phyloP scores from a whole-genome alignment of 345 rosid genomes.

The Raphanus sativus region DNA sequence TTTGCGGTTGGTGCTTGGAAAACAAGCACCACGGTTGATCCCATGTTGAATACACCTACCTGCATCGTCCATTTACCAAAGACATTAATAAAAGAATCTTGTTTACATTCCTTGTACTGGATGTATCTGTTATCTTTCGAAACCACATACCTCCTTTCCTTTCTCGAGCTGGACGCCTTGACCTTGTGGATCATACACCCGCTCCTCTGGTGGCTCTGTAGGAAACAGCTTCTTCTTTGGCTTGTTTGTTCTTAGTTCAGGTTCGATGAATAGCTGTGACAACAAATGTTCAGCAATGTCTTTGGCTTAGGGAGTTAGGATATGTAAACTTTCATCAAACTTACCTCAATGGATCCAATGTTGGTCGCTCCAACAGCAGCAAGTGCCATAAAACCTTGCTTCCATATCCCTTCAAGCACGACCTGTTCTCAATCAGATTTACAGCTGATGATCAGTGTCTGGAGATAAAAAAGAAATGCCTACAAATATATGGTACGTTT shows the following conservation, averaged over 20 bases:
- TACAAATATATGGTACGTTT: constrained; percentile 4
- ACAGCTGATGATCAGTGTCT: constrained; percentile 16
- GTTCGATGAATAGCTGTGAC: constrained; percentile 84
- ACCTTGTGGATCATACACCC: constrained; percentile 70
- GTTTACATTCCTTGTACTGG: not conserved
- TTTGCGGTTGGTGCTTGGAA: constrained; percentile 75
- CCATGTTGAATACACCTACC: constrained; percentile 90
- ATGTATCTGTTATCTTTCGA: not conserved
- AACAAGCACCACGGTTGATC: constrained; percentile 89
- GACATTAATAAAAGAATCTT: not conserved
- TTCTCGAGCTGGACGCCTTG: constrained; percentile 66
- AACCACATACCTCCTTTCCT: constrained; percentile 73
- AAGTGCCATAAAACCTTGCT: constrained; percentile 85
- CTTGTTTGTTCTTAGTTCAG: constrained; percentile 75
- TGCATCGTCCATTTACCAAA: constrained; percentile 27
- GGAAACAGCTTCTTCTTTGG: constrained; percentile 63
- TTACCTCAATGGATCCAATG: constrained; percentile 93
- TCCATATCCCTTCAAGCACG: constrained; percentile 91
- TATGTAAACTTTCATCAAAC: not conserved
- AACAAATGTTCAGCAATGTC: not conserved
- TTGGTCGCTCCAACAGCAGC: constrained; percentile 96
- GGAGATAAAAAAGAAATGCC: not conserved
- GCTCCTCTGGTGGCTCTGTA: constrained; percentile 67
- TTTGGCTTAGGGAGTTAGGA: not conserved
- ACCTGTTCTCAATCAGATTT: constrained; percentile 51